Evolutionary conservation across 805 yeast species (phyloP), one percentile per base, ranked within the genome.

Genomic region (Torulaspora delbrueckii): DNA sequence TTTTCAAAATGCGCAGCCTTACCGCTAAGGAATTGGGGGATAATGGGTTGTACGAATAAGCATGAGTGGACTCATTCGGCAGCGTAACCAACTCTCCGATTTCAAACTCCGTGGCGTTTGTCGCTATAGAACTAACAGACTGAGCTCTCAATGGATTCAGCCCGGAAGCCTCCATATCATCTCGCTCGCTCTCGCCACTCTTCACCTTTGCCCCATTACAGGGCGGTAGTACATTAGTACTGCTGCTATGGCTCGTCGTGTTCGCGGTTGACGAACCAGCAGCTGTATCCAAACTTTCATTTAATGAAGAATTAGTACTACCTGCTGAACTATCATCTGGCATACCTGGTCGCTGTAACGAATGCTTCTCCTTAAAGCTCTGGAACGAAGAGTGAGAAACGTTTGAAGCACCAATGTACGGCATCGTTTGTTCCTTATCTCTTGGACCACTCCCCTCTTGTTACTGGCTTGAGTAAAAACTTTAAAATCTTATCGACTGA

Each of bases 21-120:
- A 86, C 76, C 0, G 93, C 86, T 45, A 87, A 65, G 1, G 95
- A 83, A 59, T 85, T 84, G 8, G 90, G 93, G 1, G 91, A 82
- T 45, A 86, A 67, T 43, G 84, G 86, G 2, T 93, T 87, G 61
- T 87, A 87, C 0, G 95, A 86, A 59, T 84, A 87, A 1, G 95
- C 84, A 60, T 85, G 90, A 1, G 93, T 78, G 9, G 93, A 84
- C 54, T 84, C 89, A 22, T 81, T 79, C 4, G 91, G 88, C 58
- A 86, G 83, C 50, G 73, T 75, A 32, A 81, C 60, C 14, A 84
- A 71, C 44, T 82, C 79, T 8, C 65, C 59, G 12, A 59, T 37
- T 40, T 60, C 67, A 4, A 60, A 65, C 2, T 63, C 68, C 23
- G 54, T 45, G 12, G 43, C 30, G 12, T 31, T 34, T n/a, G 51